Evolutionary conservation across 352 stramenopile species (phyloP).

Genomic region (Globisporangium radiosum): DNA sequence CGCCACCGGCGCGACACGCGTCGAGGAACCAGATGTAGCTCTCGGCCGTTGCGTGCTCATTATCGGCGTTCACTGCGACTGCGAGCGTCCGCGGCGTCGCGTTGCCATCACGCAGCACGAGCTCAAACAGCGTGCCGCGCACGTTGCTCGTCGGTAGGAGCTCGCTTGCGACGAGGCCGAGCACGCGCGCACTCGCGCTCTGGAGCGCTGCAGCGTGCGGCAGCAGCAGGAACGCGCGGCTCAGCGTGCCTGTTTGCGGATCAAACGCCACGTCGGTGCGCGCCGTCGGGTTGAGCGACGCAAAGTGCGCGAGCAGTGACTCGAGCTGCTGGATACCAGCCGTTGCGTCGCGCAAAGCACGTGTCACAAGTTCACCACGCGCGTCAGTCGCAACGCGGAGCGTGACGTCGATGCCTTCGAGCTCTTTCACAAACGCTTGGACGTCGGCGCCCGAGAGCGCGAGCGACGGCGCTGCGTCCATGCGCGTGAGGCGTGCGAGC

Average conservation of each 20-base stretch:
- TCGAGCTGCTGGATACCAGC: slow-evolving; percentile 40
- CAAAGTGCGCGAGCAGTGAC: slow-evolving; percentile 37
- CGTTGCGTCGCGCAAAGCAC: slow-evolving; percentile 24
- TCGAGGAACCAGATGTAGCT: slow-evolving; percentile 42
- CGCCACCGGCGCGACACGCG: slow-evolving; percentile 18
- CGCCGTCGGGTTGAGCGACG: slow-evolving; percentile 26
- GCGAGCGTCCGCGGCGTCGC: slow-evolving; percentile 26
- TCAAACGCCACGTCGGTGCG: slow-evolving; percentile 27
- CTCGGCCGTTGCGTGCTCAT: slow-evolving; percentile 2
- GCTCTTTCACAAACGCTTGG: slow-evolving; percentile 27
- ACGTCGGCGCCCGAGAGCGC: slow-evolving; percentile 27
- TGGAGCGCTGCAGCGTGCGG: slow-evolving; percentile 28
- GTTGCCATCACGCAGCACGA: slow-evolving; percentile 37
- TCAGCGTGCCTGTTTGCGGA: slow-evolving; percentile 21
- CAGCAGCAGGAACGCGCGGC: slow-evolving; percentile 38
- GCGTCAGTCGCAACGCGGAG: slow-evolving; percentile 34
- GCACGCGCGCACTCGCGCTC: slow-evolving; percentile 18
- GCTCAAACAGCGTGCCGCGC: slow-evolving; percentile 24
- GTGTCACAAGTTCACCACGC: slow-evolving; percentile 19
- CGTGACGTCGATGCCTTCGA: slow-evolving; percentile 31
- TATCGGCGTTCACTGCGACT: slow-evolving; percentile 27
- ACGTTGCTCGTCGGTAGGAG: slow-evolving; percentile 36
- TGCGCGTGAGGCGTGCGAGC: slow-evolving; percentile 24
- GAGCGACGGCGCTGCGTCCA: slow-evolving; percentile 23
- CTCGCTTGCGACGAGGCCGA: slow-evolving; percentile 24